Conservation (phyloP, 148 eudicot species). For the Camellia lanceoleosa region DNA sequence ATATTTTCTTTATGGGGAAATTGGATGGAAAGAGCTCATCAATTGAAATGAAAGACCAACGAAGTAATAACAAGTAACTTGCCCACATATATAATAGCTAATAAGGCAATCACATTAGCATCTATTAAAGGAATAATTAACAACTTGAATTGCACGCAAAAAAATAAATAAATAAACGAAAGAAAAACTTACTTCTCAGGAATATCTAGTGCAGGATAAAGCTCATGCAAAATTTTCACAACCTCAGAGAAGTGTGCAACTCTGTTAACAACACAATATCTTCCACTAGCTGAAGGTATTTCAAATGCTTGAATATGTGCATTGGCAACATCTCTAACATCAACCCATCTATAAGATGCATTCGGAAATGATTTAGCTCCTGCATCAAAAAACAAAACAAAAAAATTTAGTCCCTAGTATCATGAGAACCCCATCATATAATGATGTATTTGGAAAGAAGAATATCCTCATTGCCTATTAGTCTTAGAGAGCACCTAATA, state of each 20-base stretch:
- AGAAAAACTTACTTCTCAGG: constrained; percentile 29
- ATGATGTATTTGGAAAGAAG: not conserved
- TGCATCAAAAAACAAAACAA: constrained; percentile 2
- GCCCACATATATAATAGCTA: no score
- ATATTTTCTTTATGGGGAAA: not conserved
- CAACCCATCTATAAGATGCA: constrained; percentile 26
- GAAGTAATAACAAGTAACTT: not conserved
- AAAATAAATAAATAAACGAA: not conserved
- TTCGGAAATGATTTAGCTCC: constrained; percentile 27
- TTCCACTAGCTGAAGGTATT: constrained; percentile 40
- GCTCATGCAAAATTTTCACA: constrained; percentile 21
- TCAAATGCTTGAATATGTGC: constrained; percentile 48
- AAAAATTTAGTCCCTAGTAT: not conserved
- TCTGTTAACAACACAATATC: constrained; percentile 37
- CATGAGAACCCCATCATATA: not conserved
- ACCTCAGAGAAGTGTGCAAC: constrained; percentile 24
- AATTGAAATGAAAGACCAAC: not conserved
- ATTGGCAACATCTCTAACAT: constrained; percentile 39
- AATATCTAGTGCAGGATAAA: constrained; percentile 33
- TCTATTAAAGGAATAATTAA: not conserved
- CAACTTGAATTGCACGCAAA: not conserved
- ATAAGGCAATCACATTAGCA: no score
- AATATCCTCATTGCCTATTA: not conserved
- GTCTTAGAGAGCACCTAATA: no score
- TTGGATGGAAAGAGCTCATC: not conserved